Conservation (phyloP, 169 alveolate species). For the Cryptosporidium muris region DNA sequence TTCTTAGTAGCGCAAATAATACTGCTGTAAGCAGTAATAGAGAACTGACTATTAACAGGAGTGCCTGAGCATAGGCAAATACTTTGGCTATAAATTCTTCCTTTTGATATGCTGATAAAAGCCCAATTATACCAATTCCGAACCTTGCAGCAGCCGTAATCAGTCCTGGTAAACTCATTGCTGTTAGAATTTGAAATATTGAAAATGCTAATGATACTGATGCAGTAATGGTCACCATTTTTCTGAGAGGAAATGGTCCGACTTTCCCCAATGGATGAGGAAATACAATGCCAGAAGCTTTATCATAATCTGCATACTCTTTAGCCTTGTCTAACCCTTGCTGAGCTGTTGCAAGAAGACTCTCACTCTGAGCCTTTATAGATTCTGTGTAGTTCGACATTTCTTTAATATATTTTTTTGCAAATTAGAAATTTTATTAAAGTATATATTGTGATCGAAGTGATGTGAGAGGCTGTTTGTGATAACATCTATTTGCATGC, state of each 20-base stretch:
- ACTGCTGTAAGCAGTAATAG: conserved; percentile 50
- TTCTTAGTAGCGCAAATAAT: conserved; percentile 48
- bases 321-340: conserved; percentile 69
- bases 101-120: conserved; percentile 59
- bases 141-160: conserved; percentile 57
- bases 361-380: conserved; percentile 58
- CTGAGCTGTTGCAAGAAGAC: conserved; percentile 57
- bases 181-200: conserved; percentile 61
- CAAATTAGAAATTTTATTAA: neutral
- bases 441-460: neutral
- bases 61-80: conserved; percentile 61
- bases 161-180: conserved; percentile 69
- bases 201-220: conserved; percentile 45
- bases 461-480: neutral
- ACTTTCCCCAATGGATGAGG: conserved; percentile 71
- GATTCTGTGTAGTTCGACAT: conserved; percentile 65
- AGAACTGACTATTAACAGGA: conserved; percentile 40
- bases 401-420: neutral
- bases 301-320: conserved; percentile 69
- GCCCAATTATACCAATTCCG: conserved; percentile 64
- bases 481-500: neutral
- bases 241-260: conserved; percentile 66
- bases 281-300: conserved; percentile 60
- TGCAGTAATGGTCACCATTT: conserved; percentile 61
- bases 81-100: conserved; percentile 55